Base-by-base conservation (phyloP, 1,284 basidiomycete species). In the Sanguinoderma infundibulare region DNA sequence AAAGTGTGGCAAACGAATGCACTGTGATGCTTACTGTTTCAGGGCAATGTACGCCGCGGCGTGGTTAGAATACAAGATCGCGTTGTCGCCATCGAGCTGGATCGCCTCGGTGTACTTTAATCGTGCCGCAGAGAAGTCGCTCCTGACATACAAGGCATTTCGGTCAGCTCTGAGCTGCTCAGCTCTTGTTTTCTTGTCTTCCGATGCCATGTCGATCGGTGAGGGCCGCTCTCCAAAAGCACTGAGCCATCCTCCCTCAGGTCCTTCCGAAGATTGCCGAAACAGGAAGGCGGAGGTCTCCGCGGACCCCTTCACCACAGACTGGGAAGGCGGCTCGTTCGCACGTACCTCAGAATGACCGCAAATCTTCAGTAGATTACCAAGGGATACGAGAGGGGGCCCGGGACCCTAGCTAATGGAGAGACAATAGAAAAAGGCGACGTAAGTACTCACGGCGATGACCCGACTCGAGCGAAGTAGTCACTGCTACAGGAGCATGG, bases 51-150 rank as follows among this genome's bases (percentile, higher is more conserved):
- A 60, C 2, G 54, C 22, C 5, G 63, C 66, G 7, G 74, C 71
- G 15, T 77, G 66, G 57, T 78, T 78, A 6, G 73, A 68, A 58
- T 75, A 77, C 32, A 77, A 62, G 36, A 75, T 64, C 1, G 73
- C 67, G 63, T 75, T 77, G 30, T 69, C 55, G 22, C 60, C 61
- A 42, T 72, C 71, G 6, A 71, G 39, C 30, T 64, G 62, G 54
- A 79, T 72, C 14, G 76, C 77, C 22, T 70, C 68, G 5, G 73
- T 69, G 60, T 75, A 79, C 63, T 77, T 75, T 20, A 59, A 62
- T 53, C 64, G 65, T 5, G 77, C 77, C 2, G 57, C 69, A 9
- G 60, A 58, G 59, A 73, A 74, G 40, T 77, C 52, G 56, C 72
- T 69, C 44, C 71, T 57, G 15, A 40, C 53, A 57, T 77, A 77